These are phyloP conservation scores for Coemansia sp. DNA, from an alignment of 192 early-diverging fungal genomes.

Conservation along the genomic window DNA sequence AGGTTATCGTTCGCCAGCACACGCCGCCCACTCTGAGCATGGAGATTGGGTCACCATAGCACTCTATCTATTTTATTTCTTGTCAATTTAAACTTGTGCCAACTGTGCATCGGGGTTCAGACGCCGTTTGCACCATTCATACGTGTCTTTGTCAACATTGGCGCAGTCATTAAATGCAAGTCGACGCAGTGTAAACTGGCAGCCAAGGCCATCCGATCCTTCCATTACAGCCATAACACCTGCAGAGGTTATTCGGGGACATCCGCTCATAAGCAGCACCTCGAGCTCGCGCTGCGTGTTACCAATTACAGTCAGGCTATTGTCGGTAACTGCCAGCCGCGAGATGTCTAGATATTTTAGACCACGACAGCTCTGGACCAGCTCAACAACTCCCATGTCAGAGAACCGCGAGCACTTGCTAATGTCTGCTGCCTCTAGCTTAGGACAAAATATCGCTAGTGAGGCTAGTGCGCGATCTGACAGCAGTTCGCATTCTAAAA, in stretches of 20 bases:
- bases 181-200: conserved; percentile 25
- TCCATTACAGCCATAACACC: conserved; percentile 29
- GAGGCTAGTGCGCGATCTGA: conserved; percentile 14
- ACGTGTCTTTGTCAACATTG: background rate
- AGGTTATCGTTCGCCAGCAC: conserved; percentile 76
- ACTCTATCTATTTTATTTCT: background rate
- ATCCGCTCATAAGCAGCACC: conserved; percentile 26
- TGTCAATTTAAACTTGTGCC: too few species aligned
- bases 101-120: conserved; percentile 19
- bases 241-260: conserved; percentile 19
- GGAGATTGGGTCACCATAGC: conserved; percentile 49
- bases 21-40: conserved; percentile 60
- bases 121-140: conserved; percentile 37
- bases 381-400: conserved; percentile 21
- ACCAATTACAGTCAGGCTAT: conserved; percentile 21
- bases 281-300: conserved; percentile 19
- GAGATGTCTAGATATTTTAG: conserved; percentile 23
- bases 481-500: conserved; percentile 26
- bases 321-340: conserved; percentile 23
- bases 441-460: conserved; percentile 21
- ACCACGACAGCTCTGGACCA: conserved; percentile 16
- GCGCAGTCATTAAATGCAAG: conserved; percentile 25
- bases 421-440: conserved; percentile 19
- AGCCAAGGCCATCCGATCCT: conserved; percentile 26
- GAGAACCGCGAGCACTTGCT: conserved; percentile 26